phyloP scores from a whole-genome alignment of 805 yeast species.

The Candida ovalis region DNA sequence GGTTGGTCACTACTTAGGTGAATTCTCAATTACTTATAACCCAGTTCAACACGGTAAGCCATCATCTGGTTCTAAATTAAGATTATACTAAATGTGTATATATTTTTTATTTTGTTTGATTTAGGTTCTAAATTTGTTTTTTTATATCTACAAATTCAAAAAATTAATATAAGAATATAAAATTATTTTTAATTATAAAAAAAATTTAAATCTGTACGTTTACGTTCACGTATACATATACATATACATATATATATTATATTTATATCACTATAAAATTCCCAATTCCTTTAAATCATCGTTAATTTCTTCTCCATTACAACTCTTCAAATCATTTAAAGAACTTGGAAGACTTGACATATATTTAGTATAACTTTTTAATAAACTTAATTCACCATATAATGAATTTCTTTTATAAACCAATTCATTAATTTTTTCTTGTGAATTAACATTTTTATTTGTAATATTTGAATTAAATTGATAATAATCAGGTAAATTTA shows the following conservation, averaged over 20 bases:
- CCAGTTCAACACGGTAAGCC: constrained; percentile 96
- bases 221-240: too few relatives aligned
- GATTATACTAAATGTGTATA: constrained; percentile 29
- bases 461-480: constrained; percentile 29
- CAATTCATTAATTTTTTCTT: constrained; percentile 36
- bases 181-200: neutral
- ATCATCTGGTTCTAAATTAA: constrained; percentile 35
- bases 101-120: constrained; percentile 9
- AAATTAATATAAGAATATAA: constrained; percentile 2
- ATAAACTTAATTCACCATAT: constrained; percentile 64
- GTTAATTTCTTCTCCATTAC: constrained; percentile 66
- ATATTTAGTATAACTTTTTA: constrained; percentile 62
- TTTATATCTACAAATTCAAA: constrained; percentile 2
- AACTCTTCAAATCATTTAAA: constrained; percentile 57
- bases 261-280: constrained; percentile 9
- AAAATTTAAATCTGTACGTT: neutral
- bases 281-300: constrained; percentile 74
- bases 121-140: constrained; percentile 10
- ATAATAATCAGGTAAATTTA: constrained; percentile 45
- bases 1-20: constrained; percentile 99
- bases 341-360: constrained; percentile 78
- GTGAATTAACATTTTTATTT: constrained; percentile 20
- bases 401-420: constrained; percentile 65
- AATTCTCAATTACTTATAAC: constrained; percentile 98
- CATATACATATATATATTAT: too few relatives aligned